Percentiles rank a stretch among this genome's conserved stretches.
Conservation (phyloP, 2,329 filamentous ascomycete genomes). For the Colletotrichum euphorbiae region DNA sequence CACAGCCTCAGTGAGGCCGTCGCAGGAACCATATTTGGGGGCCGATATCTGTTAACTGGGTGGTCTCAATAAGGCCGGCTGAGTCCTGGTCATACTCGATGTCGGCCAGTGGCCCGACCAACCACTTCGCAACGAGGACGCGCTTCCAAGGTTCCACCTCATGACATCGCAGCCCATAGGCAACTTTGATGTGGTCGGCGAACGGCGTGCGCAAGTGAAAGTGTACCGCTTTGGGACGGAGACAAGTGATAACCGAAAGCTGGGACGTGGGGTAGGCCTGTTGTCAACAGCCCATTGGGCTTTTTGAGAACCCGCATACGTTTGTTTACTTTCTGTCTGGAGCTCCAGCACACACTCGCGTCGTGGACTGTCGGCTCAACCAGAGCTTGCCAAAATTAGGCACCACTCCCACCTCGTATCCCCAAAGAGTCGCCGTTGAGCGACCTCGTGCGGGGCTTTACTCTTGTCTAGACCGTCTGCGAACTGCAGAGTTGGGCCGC, state of each 20-base stretch:
- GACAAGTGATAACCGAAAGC: conserved; percentile 7
- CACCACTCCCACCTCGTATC: conserved; percentile 9
- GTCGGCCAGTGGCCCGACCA: neutral
- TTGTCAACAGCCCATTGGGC: conserved; percentile 18
- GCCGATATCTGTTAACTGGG: neutral
- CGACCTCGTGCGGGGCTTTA: neutral
- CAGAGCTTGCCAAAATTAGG: neutral
- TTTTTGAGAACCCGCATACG: conserved; percentile 6
- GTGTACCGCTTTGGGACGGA: neutral
- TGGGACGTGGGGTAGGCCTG: conserved; percentile 16
- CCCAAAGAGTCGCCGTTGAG: neutral
- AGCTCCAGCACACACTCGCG: conserved; percentile 23
- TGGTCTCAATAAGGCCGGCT: neutral
- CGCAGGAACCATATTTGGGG: neutral
- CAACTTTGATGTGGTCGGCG: neutral
- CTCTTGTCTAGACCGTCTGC: neutral
- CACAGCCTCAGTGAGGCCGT: conserved; percentile 31
- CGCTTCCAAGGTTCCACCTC: neutral
- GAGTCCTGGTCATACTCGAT: neutral
- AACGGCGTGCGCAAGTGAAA: conserved; percentile 9
- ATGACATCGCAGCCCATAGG: neutral
- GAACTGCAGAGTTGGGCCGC: conserved; percentile 12
- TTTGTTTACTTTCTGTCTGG: neutral
- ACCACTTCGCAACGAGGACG: neutral
- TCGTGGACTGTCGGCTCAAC: conserved; percentile 1